Evolutionary conservation across 164 flowering plant species (phyloP).

Genomic region (Sedum album): DNA sequence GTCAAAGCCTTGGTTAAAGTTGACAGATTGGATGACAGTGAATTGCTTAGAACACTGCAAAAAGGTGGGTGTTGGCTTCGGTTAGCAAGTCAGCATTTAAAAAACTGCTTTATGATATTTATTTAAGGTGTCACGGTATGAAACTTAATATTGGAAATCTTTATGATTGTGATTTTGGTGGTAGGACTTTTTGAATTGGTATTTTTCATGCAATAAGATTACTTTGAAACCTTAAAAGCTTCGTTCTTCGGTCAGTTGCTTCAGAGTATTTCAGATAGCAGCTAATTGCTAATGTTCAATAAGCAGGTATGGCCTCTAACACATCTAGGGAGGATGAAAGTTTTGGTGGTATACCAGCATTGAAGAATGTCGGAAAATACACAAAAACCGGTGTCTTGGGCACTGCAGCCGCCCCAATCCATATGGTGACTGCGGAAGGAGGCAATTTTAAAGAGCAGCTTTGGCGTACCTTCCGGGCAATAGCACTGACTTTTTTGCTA

Average conservation of each 20-base stretch:
- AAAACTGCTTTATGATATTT: not conserved
- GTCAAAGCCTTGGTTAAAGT: constrained; percentile 86
- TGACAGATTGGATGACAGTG: constrained; percentile 80
- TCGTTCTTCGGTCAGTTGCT: not conserved
- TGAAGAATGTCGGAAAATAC: constrained; percentile 62
- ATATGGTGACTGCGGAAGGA: constrained; percentile 78
- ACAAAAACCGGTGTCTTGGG: constrained; percentile 72
- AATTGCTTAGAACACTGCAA: constrained; percentile 74
- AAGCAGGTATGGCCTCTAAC: constrained; percentile 12
- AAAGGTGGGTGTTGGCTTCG: constrained; percentile 44
- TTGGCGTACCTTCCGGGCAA: constrained; percentile 75
- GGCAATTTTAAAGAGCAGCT: constrained; percentile 78
- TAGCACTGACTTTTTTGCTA: constrained; percentile 65
- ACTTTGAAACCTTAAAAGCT: not conserved
- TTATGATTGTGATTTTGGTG: not conserved
- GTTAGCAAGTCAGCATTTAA: not conserved
- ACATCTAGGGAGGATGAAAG: constrained; percentile 41
- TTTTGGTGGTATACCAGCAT: constrained; percentile 47
- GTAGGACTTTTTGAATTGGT: not conserved
- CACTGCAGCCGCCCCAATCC: constrained; percentile 77
- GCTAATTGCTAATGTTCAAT: not conserved
- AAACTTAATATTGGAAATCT: not conserved
- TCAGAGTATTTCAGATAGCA: not conserved
- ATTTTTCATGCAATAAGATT: not conserved
- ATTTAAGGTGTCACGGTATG: not conserved